Base-by-base conservation (phyloP, 2,329 filamentous ascomycete species). In the Penicillium sp. region DNA sequence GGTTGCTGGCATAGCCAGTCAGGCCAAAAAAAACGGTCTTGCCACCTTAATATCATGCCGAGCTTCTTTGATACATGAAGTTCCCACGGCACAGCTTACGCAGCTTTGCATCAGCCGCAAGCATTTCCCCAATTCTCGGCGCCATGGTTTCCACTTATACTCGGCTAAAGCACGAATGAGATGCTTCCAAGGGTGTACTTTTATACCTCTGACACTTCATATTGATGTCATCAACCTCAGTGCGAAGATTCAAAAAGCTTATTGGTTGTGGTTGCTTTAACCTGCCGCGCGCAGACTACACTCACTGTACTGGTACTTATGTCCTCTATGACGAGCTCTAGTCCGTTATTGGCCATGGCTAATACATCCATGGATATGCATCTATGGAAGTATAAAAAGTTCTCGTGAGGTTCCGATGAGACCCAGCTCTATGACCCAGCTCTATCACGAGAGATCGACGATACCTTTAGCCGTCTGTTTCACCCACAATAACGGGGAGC, bases 31-130 rank as follows among this genome's bases (percentile, higher is more conserved):
- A 31, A 39, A 18, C 8, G 40, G 29, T 22, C 29, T 61, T 42
- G 59, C 59, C 59, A 61, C 57, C 16, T 26, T 29, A 38, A 34
- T 34, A n/a, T 60, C 26, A 50, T 49, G 40, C 35, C 34, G 38
- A 26, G 16, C 4, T 16, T 16, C 16, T n/a, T 50, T 26, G 16
- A 16, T 9, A 26, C n/a, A 42, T 20, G 24, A 44, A 34, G 11
- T 47, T 16, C n/a, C n/a, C 39, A 8, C 49, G 13, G 22, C 11
- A 26, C 22, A 51, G 53, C 53, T 55, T 40, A 55, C 53, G 47
- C 53, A 55, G 44, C 40, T 39, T 37, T 31, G 40, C 24, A 26
- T 45, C 24, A 50, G 52, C 45, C 39, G 45, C 47, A 40, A 20
- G 6, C 10, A 32, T 39, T 35, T 20, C 8, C 10, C 43, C 35